phyloP scores from a whole-genome alignment of 768 basidiomycete genomes.

The Mycena kentingensis region DNA sequence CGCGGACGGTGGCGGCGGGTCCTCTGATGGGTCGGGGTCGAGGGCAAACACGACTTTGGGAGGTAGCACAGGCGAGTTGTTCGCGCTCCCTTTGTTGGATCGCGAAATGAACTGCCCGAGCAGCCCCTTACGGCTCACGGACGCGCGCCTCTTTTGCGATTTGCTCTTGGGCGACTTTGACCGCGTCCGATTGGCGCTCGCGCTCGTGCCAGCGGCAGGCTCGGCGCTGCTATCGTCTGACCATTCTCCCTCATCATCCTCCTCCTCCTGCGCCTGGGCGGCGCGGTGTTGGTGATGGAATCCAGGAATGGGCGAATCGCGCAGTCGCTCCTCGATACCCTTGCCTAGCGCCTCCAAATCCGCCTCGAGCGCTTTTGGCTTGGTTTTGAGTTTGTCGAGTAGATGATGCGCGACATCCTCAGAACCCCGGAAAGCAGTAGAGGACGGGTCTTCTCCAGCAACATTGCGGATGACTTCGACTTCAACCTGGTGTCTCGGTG shows the following conservation, averaged over 20 bases:
- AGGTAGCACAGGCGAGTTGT: neutral
- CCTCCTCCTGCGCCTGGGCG: conserved; percentile 32
- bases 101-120: conserved; percentile 17
- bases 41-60: neutral
- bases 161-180: conserved; percentile 28
- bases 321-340: conserved; percentile 16
- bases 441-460: conserved; percentile 16
- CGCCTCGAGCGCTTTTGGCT: conserved; percentile 16
- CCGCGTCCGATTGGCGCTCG: conserved; percentile 25
- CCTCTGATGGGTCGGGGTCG: neutral
- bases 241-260: conserved; percentile 65
- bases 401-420: conserved; percentile 27
- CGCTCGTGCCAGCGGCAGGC: conserved; percentile 12
- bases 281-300: conserved; percentile 13
- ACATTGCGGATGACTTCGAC: conserved; percentile 60
- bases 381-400: conserved; percentile 27
- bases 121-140: conserved; percentile 12
- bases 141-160: conserved; percentile 9
- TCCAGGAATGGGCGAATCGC: conserved; percentile 5
- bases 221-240: conserved; percentile 52
- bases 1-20: neutral
- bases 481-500: conserved; percentile 48
- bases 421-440: conserved; percentile 24
- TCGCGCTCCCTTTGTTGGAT: conserved; percentile 1
- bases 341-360: conserved; percentile 19